Conservation (phyloP, 495 filamentous ascomycete genomes). For the Penicillium argentinense region DNA sequence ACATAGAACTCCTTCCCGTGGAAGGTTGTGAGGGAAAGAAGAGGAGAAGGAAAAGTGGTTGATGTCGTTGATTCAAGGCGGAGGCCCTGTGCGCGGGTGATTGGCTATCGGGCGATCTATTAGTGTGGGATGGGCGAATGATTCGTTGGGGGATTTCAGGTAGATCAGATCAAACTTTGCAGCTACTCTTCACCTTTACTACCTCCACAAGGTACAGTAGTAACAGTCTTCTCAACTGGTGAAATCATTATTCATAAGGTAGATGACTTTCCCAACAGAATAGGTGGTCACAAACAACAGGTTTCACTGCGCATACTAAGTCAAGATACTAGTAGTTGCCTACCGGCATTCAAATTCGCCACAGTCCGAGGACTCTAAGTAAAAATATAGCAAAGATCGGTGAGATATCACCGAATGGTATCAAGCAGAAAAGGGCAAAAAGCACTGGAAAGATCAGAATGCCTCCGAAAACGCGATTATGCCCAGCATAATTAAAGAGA, state of each 20-base stretch:
- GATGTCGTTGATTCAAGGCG: slow-evolving; percentile 17
- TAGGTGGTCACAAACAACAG: too few relatives aligned
- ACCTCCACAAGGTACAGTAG: too few relatives aligned
- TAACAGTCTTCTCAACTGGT: too few relatives aligned
- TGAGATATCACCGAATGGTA: slow-evolving; percentile 8
- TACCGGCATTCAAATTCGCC: too few relatives aligned
- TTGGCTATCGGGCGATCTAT: slow-evolving; percentile 21
- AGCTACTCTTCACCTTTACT: too few relatives aligned
- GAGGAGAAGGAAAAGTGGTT: not conserved
- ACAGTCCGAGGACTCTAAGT: too few relatives aligned
- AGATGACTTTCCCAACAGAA: too few relatives aligned
- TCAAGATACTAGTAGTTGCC: too few relatives aligned
- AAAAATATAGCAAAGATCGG: not conserved
- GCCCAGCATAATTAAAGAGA: slow-evolving; percentile 25
- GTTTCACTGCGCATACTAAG: too few relatives aligned
- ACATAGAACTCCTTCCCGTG: slow-evolving; percentile 1
- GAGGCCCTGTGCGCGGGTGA: slow-evolving; percentile 14
- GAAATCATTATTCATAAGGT: too few relatives aligned
- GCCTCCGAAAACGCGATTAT: slow-evolving; percentile 13
- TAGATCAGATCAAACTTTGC: too few relatives aligned
- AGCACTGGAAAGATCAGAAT: not conserved
- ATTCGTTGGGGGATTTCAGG: too few relatives aligned
- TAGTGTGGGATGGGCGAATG: not conserved
- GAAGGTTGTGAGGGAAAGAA: not conserved
- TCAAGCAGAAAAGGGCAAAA: slow-evolving; percentile 9